Evolutionary conservation across 352 stramenopile species (phyloP), one percentile per base, ranked within the genome.

Genomic region (Globisporangium spinosum): DNA sequence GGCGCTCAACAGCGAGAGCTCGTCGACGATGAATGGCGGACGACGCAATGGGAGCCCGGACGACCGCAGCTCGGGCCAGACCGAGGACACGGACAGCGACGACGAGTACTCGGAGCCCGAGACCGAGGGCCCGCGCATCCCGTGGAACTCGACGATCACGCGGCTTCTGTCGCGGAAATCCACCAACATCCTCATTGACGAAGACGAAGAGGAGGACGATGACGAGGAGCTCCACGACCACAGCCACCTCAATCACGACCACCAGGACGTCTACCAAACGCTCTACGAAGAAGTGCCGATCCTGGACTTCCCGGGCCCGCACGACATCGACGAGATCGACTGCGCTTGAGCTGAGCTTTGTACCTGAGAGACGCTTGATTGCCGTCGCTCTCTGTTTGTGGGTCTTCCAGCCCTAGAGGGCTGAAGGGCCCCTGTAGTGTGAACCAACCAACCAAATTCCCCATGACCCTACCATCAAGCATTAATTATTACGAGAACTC

Each of bases 171-270:
- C 68, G 43, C 80, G 80, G 29, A 70, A 84, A 55, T 87, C 78
- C 64, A 77, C 73, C 59, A 89, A 89, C 67, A 69, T 87, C 5
- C 60, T 89, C 13, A 79, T 89, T 8, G 80, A 89, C 38, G 80
- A 87, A 51, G 80, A 87, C 55, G 79, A 88, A 32, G 70, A 78
- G 22, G 71, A 73, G 5, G 73, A 87, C 27, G 78, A 83, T 20
- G 54, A 68, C 20, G 51, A 62, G 0, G 34, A 49, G 23, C 32
- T n/a, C 13, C 38, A 45, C 25, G 35, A 63, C 29, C 35, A 54
- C 58, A 6, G 20, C 22, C 58, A 56, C 23, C 15, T n/a, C 27
- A 12, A 59, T 22, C 22, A 64, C 3, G 51, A 55, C 43, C 60
- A 67, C 25, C 23, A 56, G n/a, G 47, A n/a, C 22, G 34, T 62